These are phyloP conservation scores for Botrytis sinoallii DNA, from an alignment of 2,329 filamentous ascomycete genomes.

Conservation along the genomic window DNA sequence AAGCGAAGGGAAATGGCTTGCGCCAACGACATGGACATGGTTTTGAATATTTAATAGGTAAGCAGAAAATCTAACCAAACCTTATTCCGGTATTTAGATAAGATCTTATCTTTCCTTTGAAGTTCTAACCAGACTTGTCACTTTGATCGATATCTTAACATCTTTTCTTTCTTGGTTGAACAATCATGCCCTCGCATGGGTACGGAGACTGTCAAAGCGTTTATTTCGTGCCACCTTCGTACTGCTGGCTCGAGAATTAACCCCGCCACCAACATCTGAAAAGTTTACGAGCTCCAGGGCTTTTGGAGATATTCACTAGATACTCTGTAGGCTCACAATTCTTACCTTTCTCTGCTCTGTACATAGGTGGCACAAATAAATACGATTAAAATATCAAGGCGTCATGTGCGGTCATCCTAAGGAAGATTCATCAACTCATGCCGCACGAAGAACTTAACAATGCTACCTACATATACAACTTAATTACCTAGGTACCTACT, in stretches of 20 bases:
- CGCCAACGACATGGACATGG: conserved; percentile 1
- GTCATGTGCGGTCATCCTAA: not conserved
- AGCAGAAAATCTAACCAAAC: not conserved
- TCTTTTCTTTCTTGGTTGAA: not conserved
- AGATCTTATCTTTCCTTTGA: conserved; percentile 3
- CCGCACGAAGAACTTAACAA: not conserved
- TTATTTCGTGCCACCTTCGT: not conserved
- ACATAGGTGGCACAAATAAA: not conserved
- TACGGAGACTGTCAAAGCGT: not conserved
- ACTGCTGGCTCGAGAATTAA: not conserved
- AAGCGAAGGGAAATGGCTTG: not conserved
- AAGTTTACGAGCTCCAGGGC: too few relatives aligned
- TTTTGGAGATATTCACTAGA: not conserved
- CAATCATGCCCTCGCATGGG: not conserved
- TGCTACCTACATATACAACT: not conserved
- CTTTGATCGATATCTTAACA: not conserved
- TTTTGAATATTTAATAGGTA: not conserved
- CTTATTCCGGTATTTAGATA: not conserved
- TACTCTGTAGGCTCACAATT: not conserved
- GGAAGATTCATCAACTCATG: not conserved
- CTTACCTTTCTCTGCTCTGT: not conserved
- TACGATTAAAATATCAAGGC: not conserved
- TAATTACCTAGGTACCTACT: not conserved
- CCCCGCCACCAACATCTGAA: conserved; percentile 2
- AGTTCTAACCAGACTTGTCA: not conserved